Evolutionary conservation across 2,329 filamentous ascomycete genomes (phyloP).

Genomic region (Fusarium burgessii): DNA sequence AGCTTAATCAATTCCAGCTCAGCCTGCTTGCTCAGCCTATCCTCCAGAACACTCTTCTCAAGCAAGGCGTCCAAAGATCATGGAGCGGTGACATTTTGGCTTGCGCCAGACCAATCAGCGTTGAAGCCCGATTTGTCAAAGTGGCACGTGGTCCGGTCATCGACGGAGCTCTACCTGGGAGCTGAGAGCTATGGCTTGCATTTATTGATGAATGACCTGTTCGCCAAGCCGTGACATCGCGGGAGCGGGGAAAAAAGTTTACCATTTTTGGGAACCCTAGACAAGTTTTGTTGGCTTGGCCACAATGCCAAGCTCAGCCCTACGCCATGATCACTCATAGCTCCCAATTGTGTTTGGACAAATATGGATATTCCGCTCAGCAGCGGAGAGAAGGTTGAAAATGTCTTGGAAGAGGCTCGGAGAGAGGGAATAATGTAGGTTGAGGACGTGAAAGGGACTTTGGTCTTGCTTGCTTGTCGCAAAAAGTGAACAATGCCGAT

Average conservation of each 20-base stretch:
- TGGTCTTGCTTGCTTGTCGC: background rate
- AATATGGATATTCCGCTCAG: background rate
- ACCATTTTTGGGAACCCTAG: background rate
- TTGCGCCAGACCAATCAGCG: background rate
- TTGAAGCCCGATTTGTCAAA: background rate
- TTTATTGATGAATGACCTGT: background rate
- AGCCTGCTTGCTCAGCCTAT: background rate
- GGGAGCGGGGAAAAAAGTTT: background rate
- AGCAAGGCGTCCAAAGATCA: background rate
- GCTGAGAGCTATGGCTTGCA: conserved; percentile 8
- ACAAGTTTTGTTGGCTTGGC: background rate
- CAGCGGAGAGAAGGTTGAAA: background rate
- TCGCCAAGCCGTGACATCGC: too few species aligned
- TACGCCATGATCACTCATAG: background rate
- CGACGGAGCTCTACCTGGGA: background rate
- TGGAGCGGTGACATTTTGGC: background rate
- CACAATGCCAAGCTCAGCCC: background rate
- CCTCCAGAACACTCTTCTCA: background rate
- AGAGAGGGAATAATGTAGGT: background rate
- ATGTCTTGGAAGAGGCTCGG: background rate
- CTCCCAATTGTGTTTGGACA: background rate
- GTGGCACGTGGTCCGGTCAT: background rate
- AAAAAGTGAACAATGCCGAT: background rate
- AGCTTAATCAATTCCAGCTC: background rate
- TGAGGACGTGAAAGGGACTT: background rate